Base-by-base conservation (phyloP, 306 rosid species). In the Crotalaria pallida region DNA sequence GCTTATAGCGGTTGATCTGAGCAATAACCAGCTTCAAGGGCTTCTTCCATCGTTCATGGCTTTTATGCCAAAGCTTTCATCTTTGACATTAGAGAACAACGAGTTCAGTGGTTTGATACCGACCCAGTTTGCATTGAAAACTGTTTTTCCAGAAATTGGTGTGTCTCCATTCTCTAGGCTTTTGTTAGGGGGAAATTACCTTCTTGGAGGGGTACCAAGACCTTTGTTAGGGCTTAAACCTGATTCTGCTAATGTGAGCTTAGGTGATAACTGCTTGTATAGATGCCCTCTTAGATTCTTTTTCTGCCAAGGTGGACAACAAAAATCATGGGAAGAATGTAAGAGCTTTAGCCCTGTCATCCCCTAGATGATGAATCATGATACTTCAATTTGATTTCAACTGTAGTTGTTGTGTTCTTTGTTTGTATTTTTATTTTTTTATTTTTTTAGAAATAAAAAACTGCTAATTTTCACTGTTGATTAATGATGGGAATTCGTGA, bases 301-400 rank as follows among this genome's bases (percentile, higher is more conserved):
- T 64, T 87, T 93, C 47, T 93, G 97, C 29, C 88, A 87, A 33
- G 94, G 97, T 16, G 94, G 84, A n/a, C 50, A 74, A 2, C 98
- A 93, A 36, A 93, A 88, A 40, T 79, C 94, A 0, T 3, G 5
- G 0, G 5, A 17, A 4, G 78, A 73, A 19, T 90, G 96, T 59
- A 79, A 80, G 69, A 73, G 79, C 65, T 81, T 77, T 22, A 67
- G 36, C 29, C 89, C 72, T 11, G 23, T 78, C 56, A 87, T 83
- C 65, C 92, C 91, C 24, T 86, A 70, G 78, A 74, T 52, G 7
- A 26, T 11, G 29, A 7, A 36, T 23, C 2, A 7, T 41, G 11
- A 9, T 33, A 4, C 7, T 60, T 59, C 7, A 44, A 13, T 43
- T 43, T 13, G 7, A 44, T 44, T 44, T 44, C 17, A 43, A 13